Conservation (phyloP, 163 green algal genomes). For the Volvox carteri region DNA sequence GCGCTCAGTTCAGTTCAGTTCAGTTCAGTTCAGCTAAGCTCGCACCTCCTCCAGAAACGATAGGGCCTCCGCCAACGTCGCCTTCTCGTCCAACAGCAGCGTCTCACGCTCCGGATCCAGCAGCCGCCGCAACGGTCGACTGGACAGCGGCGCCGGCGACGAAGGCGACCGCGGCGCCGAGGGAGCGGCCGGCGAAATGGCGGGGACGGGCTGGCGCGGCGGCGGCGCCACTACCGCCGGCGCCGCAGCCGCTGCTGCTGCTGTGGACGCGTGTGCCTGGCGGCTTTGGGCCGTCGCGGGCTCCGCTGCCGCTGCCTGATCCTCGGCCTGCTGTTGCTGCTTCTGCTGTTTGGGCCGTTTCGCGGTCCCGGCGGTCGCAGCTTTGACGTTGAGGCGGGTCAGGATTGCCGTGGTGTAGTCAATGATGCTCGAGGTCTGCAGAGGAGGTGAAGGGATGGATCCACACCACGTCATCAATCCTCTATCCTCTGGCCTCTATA, state of each 20-base stretch:
- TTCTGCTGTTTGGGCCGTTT: background rate
- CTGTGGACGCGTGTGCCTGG: background rate
- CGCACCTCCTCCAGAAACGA: slow-evolving; percentile 73
- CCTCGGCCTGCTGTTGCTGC: background rate
- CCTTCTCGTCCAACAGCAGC: slow-evolving; percentile 83
- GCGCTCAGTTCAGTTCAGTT: too few species aligned
- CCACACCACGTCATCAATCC: too few species aligned
- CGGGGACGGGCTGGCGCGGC: background rate
- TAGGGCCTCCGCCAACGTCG: slow-evolving; percentile 69
- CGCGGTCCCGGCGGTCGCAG: slow-evolving; percentile 29
- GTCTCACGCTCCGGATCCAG: slow-evolving; percentile 55
- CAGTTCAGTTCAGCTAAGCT: too few species aligned
- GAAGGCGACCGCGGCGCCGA: background rate
- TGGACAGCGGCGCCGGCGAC: background rate
- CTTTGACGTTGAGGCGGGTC: slow-evolving; percentile 53
- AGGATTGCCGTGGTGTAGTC: slow-evolving; percentile 47
- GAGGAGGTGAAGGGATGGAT: too few species aligned
- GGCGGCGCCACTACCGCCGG: background rate
- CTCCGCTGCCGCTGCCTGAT: background rate
- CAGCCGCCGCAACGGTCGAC: slow-evolving; percentile 54
- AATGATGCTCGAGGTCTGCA: background rate
- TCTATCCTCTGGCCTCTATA: too few species aligned
- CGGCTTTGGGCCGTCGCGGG: background rate
- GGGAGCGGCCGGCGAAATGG: background rate
- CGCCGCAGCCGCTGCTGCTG: slow-evolving; percentile 22